phyloP scores from a whole-genome alignment of 2,329 filamentous ascomycete genomes.

The Xylaria sp. region DNA sequence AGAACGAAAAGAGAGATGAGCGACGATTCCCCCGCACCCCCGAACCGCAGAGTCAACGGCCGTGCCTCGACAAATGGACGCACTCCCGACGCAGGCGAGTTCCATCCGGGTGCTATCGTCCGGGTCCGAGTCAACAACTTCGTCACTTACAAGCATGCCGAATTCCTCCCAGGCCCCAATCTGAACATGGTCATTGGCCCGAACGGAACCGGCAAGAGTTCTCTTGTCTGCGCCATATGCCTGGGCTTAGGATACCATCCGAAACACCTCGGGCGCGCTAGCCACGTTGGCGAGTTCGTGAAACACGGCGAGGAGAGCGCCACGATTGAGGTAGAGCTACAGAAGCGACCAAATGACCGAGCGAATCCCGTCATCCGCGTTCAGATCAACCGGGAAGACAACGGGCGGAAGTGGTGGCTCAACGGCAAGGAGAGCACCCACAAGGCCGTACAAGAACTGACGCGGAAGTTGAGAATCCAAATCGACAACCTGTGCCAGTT shows the following conservation, averaged over 20 bases:
- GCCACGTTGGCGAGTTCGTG: conserved; percentile 87
- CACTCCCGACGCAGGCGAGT: conserved; percentile 47
- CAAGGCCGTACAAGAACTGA: conserved; percentile 74
- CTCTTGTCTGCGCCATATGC: conserved; percentile 95
- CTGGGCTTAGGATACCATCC: conserved; percentile 88
- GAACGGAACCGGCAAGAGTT: conserved; percentile 99
- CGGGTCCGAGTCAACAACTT: conserved; percentile 89
- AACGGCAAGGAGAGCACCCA: conserved; percentile 73
- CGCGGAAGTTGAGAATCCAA: conserved; percentile 83
- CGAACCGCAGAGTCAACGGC: conserved; percentile 28
- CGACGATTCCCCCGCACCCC: conserved; percentile 27
- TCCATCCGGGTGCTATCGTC: conserved; percentile 85
- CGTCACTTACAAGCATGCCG: conserved; percentile 92
- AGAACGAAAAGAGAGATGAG: conserved; percentile 23
- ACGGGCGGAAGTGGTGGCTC: conserved; percentile 81
- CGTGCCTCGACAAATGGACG: conserved; percentile 28
- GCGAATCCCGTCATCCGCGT: conserved; percentile 80
- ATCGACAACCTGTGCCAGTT: conserved; percentile 99
- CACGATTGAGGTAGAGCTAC: conserved; percentile 90
- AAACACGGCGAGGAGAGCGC: conserved; percentile 86
- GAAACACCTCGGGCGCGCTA: conserved; percentile 85
- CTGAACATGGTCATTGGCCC: conserved; percentile 99
- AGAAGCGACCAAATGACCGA: conserved; percentile 67
- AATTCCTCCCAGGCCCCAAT: conserved; percentile 90
- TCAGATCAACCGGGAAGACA: conserved; percentile 83